phyloP scores from a whole-genome alignment of 1,284 basidiomycete species.

The Trametes sp. region DNA sequence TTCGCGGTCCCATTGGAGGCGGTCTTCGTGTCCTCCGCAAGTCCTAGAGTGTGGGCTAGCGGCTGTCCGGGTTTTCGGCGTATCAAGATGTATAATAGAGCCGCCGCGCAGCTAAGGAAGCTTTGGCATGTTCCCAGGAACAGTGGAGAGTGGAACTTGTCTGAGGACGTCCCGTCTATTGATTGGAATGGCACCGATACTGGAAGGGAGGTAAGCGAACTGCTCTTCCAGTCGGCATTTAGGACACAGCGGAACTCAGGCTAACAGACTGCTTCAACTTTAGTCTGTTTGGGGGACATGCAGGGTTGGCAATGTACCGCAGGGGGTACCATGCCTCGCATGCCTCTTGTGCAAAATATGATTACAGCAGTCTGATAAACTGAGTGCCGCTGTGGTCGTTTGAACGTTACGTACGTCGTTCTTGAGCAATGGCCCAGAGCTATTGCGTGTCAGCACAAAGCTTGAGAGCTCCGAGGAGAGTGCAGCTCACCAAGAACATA shows the following conservation, averaged over 20 bases:
- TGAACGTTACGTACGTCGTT: constrained; percentile 80
- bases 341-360: too few relatives aligned
- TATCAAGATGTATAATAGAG: constrained; percentile 81
- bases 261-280: too few relatives aligned
- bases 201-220: constrained; percentile 40
- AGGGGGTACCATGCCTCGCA: too few relatives aligned
- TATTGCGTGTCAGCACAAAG: too few relatives aligned
- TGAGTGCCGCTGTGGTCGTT: too few relatives aligned
- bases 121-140: constrained; percentile 92
- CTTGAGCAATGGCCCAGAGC: constrained; percentile 93
- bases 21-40: constrained; percentile 42
- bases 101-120: constrained; percentile 79
- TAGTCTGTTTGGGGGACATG: too few relatives aligned
- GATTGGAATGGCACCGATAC: constrained; percentile 87
- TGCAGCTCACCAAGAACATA: constrained; percentile 81
- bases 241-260: too few relatives aligned
- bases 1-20: constrained; percentile 31
- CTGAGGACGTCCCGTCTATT: constrained; percentile 64
- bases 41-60: constrained; percentile 63
- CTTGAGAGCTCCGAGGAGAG: too few relatives aligned
- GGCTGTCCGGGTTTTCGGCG: constrained; percentile 63
- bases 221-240: not conserved
- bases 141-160: constrained; percentile 88
- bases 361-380: too few relatives aligned
- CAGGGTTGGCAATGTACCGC: too few relatives aligned